These are phyloP conservation scores for Saitozyma podzolica DNA, from an alignment of 768 basidiomycete genomes.

Conservation along the genomic window DNA sequence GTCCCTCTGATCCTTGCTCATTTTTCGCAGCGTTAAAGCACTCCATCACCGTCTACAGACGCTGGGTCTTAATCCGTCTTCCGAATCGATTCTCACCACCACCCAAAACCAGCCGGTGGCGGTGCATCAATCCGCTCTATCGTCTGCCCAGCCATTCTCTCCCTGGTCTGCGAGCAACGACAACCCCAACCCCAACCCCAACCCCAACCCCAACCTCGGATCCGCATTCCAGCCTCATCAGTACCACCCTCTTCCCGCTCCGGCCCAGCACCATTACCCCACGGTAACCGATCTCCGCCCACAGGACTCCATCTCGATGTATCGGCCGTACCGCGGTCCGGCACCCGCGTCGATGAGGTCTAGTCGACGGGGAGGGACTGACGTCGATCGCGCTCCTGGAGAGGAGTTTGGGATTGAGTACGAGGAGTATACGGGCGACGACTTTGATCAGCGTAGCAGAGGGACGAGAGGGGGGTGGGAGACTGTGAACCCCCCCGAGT, in stretches of 20 bases:
- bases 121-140: background rate
- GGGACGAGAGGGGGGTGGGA: conserved; percentile 7
- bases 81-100: conserved; percentile 6
- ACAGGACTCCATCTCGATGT: conserved; percentile 39
- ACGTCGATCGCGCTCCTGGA: conserved; percentile 33
- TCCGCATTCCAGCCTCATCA: background rate
- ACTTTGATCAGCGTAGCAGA: background rate
- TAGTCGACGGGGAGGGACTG: conserved; percentile 36
- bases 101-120: no score
- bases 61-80: conserved; percentile 13
- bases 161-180: conserved; percentile 4
- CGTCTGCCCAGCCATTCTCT: background rate
- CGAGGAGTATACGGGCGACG: background rate
- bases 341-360: conserved; percentile 14
- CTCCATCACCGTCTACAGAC: conserved; percentile 16
- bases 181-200: conserved; percentile 4
- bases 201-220: conserved; percentile 5
- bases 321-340: conserved; percentile 29
- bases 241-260: conserved; percentile 9
- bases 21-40: conserved; percentile 3
- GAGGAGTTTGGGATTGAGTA: background rate
- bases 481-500: conserved; percentile 5
- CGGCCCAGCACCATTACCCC: conserved; percentile 5
- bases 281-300: conserved; percentile 27
- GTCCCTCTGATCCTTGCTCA: background rate